These are phyloP conservation scores for Amanita thiersii DNA, from an alignment of 768 basidiomycete species.

Conservation along the genomic window DNA sequence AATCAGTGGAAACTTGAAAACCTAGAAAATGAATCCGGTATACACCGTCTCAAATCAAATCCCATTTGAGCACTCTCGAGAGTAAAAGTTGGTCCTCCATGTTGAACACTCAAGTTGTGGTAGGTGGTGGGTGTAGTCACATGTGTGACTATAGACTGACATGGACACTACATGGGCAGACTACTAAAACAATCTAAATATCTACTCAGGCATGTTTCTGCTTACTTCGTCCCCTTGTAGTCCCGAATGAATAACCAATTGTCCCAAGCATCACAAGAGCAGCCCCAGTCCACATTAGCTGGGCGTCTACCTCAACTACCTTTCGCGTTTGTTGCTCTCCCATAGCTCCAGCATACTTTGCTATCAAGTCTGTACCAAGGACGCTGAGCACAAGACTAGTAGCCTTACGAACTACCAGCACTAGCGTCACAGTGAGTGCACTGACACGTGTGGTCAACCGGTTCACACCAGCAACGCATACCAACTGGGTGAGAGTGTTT, in stretches of 20 bases:
- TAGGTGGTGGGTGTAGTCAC: too few species aligned
- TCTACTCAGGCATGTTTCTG: too few species aligned
- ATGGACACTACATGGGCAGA: too few species aligned
- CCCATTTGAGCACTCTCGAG: too few species aligned
- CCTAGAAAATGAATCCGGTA: too few species aligned
- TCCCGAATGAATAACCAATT: conserved; percentile 52
- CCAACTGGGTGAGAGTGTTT: conserved; percentile 76
- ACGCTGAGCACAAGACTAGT: conserved; percentile 70
- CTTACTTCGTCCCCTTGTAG: conserved; percentile 17
- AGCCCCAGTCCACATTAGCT: conserved; percentile 64
- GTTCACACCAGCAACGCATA: conserved; percentile 86
- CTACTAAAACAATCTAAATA: too few species aligned
- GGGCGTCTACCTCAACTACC: conserved; percentile 25
- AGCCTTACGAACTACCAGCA: conserved; percentile 78
- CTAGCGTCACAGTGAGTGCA: conserved; percentile 69
- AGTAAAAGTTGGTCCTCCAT: too few species aligned
- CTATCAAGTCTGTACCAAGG: conserved; percentile 25
- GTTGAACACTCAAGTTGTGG: too few species aligned
- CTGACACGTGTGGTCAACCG: conserved; percentile 72
- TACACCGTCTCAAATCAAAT: too few species aligned
- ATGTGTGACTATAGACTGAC: too few species aligned
- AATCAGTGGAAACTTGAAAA: too few species aligned
- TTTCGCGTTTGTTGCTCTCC: conserved; percentile 3
- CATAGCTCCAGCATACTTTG: not conserved
- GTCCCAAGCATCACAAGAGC: conserved; percentile 65